Base-by-base conservation (phyloP, 768 basidiomycete genomes). In the Bullera alba region DNA sequence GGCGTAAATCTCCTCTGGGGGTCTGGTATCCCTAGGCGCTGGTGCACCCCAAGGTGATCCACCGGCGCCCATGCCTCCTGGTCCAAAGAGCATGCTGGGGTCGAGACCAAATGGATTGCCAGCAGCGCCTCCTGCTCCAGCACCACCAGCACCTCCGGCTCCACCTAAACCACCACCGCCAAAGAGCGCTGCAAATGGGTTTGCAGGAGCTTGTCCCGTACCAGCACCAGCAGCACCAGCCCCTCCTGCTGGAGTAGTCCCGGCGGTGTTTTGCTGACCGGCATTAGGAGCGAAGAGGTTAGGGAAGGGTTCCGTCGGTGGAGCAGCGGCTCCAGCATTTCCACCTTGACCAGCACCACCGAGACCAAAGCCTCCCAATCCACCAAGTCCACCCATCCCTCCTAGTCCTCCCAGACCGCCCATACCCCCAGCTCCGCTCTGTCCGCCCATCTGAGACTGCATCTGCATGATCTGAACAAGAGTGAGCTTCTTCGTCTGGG, bases 1-100 rank as follows among this genome's bases (percentile, higher is more conserved):
- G 65, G 92, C 86, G 78, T 87, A 97, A 42, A 92, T 77, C 76
- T 93, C 93, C 69, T 97, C 93, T 1, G 90, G 83, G 16, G 86
- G 78, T 63, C 87, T 76, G 4, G 80, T 73, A 65, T 89, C 86
- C 0, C 81, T 75, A 6, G 87, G 83, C 0, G 79, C 53, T 21
- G 70, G 49, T 4, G 67, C 69, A 2, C 78, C 70, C 7, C 79
- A 75, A 3, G 74, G 57, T 4, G 57, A 38, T 19, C 60, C 71
- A 6, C 60, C 74, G 4, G 57, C 67, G 17, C 48, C 48, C 15
- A 10, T 25, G 36, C 61, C 70, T 21, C 67, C 63, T 37, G 57
- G 32, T 46, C 53, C 52, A 21, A 55, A 51, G 26, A 42, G 42
- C 34, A 43, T 25, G 22, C 7, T 10, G 15, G 22, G 38, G 48